Evolutionary conservation across 179 eudicot species (phyloP), one percentile per base, ranked within the genome.

Genomic region (Spergularia azorica): DNA sequence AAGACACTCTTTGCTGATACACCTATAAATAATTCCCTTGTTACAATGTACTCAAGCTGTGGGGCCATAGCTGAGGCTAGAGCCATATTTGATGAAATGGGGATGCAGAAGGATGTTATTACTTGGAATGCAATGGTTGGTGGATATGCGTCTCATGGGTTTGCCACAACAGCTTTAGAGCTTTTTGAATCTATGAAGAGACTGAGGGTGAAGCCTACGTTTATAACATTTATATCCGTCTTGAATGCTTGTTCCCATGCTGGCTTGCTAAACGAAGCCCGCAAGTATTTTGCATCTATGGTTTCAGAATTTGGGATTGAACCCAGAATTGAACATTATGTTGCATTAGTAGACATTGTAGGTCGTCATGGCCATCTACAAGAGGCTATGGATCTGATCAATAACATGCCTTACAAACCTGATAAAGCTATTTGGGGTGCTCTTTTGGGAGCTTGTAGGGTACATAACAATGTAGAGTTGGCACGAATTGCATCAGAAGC

Each of bases 81-180:
- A 63, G 39, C 76, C 63, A 68, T 87, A 51, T 89, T 89, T 79
- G 83, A 87, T 41, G 84, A 82, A 78, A 85, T 84, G 86, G 83
- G 73, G 59, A 64, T 20, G 15, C 54, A 59, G 67, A 87, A 82
- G 75, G 86, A 89, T 81, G 89, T 88, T 32, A 85, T 89, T 9
- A 81, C 90, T 58, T 89, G 93, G 91, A 89, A 88, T 71, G 91
- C 93, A 51, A 89, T 89, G 83, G 88, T 89, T 68, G 88, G 89
- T 74, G 93, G 88, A 52, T 88, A 86, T 70, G 91, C 93, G 51
- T 83, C 87, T 62, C 86, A 89, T 83, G 93, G 93, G 48, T 79
- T 81, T 69, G 91, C 84, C 50, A 56, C 64, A 38, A 56, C 75
- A 71, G 90, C 90, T 58, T 68, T 89, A 55, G 87, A 84, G 58